phyloP scores from a whole-genome alignment of 352 stramenopile species.

The Aphanomyces cochlioides region DNA sequence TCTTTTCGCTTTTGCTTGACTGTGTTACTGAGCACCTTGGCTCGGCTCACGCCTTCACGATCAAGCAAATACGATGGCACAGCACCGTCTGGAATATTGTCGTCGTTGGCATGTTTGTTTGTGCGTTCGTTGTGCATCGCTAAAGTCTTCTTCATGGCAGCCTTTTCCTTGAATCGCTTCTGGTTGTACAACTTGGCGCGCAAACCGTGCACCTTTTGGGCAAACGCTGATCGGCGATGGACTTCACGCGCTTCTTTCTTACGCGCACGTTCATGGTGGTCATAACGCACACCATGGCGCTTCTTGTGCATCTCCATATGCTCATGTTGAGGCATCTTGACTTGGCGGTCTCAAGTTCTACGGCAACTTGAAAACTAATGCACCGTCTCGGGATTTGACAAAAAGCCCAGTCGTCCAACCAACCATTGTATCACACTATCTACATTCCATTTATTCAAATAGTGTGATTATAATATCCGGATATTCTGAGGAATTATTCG shows the following conservation, averaged over 20 bases:
- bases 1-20: conserved; percentile 99
- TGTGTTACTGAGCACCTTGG: conserved; percentile 99
- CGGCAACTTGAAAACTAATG: too few relatives aligned
- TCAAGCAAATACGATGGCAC: conserved; percentile 99
- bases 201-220: conserved; percentile 98
- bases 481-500: too few relatives aligned
- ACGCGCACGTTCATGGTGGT: conserved; percentile 94
- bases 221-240: conserved; percentile 96
- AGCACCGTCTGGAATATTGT: conserved; percentile 94
- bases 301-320: conserved; percentile 99
- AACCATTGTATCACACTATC: too few relatives aligned
- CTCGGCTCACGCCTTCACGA: conserved; percentile 96
- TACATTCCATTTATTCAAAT: too few relatives aligned
- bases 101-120: conserved; percentile 99
- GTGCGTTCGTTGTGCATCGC: conserved; percentile 98
- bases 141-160: conserved; percentile 99
- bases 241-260: conserved; percentile 99
- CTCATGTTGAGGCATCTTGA: conserved; percentile 97
- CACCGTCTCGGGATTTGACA: too few relatives aligned
- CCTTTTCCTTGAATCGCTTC: conserved; percentile 99
- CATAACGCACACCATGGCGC: conserved; percentile 97
- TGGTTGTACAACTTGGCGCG: conserved; percentile 99
- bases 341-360: neutral
- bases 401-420: too few relatives aligned
- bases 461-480: too few relatives aligned